Evolutionary conservation across 2,329 filamentous ascomycete genomes (phyloP).

Genomic region (Pseudogymnoascus sp.): DNA sequence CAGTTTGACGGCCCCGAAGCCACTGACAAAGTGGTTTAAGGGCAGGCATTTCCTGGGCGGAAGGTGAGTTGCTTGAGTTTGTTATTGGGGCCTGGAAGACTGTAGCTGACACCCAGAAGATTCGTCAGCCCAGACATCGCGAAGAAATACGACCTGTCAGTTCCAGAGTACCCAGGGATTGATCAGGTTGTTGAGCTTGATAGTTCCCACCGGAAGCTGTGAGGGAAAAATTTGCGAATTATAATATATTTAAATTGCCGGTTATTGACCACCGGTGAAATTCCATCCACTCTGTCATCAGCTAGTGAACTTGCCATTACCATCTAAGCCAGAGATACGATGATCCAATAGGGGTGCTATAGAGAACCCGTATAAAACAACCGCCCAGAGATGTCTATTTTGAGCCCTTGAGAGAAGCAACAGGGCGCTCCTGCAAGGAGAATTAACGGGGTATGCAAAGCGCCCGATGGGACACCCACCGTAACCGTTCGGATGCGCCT

Average conservation of each 20-base stretch:
- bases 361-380: not conserved
- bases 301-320: not conserved
- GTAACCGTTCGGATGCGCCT: not conserved
- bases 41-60: constrained; percentile 91
- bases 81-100: not conserved
- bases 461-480: not conserved
- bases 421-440: not conserved
- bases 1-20: constrained; percentile 89
- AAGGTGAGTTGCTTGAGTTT: constrained; percentile 41
- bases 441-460: not conserved
- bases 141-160: constrained; percentile 76
- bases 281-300: not conserved
- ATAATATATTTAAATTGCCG: constrained; percentile 9
- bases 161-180: constrained; percentile 75
- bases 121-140: constrained; percentile 75
- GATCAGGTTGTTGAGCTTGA: constrained; percentile 82
- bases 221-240: not conserved
- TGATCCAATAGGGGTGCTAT: not conserved
- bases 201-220: constrained; percentile 46
- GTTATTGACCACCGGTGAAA: not conserved
- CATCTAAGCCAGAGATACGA: not conserved
- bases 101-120: constrained; percentile 34
- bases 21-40: constrained; percentile 72
- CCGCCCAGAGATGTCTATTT: not conserved
- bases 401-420: not conserved